These are phyloP conservation scores for Allantophomopsis cytisporea DNA, from an alignment of 2,329 filamentous ascomycete species.

Conservation along the genomic window DNA sequence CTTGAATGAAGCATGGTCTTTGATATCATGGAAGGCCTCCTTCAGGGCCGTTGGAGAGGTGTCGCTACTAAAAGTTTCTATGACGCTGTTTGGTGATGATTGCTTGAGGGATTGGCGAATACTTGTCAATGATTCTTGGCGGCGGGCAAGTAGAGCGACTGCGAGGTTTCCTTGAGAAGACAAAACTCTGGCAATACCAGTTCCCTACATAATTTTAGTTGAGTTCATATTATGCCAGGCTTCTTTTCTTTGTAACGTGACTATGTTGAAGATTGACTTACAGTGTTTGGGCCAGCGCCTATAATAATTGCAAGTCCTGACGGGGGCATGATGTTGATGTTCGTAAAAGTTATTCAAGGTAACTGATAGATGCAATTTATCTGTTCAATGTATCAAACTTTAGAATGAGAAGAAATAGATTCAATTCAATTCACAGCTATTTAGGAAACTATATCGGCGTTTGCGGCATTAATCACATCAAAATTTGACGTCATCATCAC, in stretches of 20 bases:
- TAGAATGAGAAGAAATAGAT: too few relatives aligned
- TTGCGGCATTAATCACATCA: too few relatives aligned
- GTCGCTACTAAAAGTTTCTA: constrained; percentile 37
- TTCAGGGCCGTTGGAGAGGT: constrained; percentile 30
- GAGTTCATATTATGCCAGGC: not conserved
- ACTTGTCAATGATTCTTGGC: constrained; percentile 27
- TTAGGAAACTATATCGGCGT: too few relatives aligned
- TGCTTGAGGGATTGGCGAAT: constrained; percentile 26
- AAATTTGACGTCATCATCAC: too few relatives aligned
- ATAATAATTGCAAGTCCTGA: constrained; percentile 34
- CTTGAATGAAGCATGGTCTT: constrained; percentile 29
- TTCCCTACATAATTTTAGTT: constrained; percentile 22
- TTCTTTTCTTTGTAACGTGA: too few relatives aligned
- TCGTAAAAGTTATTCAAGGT: too few relatives aligned
- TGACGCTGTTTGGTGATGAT: constrained; percentile 25
- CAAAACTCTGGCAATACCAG: constrained; percentile 40
- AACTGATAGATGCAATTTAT: too few relatives aligned
- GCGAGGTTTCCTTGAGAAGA: constrained; percentile 38
- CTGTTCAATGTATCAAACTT: too few relatives aligned
- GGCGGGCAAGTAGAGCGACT: constrained; percentile 37
- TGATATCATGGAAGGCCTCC: constrained; percentile 33
- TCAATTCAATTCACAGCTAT: too few relatives aligned
- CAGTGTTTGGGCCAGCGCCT: constrained; percentile 30
- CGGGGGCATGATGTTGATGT: constrained; percentile 23
- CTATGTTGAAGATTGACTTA: constrained; percentile 7